phyloP scores from a whole-genome alignment of 805 yeast species.

The Millerozyma miso region DNA sequence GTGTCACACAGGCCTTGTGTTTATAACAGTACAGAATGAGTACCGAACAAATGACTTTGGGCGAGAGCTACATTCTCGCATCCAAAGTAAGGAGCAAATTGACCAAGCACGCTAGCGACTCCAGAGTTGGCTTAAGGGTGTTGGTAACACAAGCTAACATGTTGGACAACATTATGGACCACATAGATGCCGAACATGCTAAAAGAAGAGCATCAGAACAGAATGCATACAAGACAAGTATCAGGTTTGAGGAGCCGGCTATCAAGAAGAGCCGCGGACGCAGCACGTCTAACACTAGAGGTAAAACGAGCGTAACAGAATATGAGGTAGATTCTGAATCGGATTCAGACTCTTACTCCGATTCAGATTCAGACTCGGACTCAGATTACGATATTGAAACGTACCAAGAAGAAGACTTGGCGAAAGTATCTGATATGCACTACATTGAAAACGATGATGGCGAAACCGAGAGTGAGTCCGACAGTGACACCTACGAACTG shows the following conservation, averaged over 20 bases:
- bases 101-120: conserved; percentile 55
- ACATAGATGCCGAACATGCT: conserved; percentile 29
- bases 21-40: neutral
- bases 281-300: conserved; percentile 6
- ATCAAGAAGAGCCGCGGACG: conserved; percentile 1
- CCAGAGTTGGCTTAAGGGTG: conserved; percentile 52
- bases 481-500: neutral
- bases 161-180: conserved; percentile 61
- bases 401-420: neutral
- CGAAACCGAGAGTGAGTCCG: neutral
- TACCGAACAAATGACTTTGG: conserved; percentile 23
- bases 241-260: conserved; percentile 13
- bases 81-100: conserved; percentile 61
- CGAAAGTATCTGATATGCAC: neutral
- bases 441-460: neutral
- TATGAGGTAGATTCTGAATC: conserved; percentile 33
- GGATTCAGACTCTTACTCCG: conserved; percentile 24
- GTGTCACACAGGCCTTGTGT: neutral
- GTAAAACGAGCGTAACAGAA: conserved; percentile 30
- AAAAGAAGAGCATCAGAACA: conserved; percentile 17
- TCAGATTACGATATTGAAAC: conserved; percentile 13
- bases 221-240: conserved; percentile 7
- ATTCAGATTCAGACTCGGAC: conserved; percentile 16
- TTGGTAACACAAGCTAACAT: conserved; percentile 70
- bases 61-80: conserved; percentile 59